Conservation (phyloP, 345 rosid genomes). For the Corchorus capsularis region DNA sequence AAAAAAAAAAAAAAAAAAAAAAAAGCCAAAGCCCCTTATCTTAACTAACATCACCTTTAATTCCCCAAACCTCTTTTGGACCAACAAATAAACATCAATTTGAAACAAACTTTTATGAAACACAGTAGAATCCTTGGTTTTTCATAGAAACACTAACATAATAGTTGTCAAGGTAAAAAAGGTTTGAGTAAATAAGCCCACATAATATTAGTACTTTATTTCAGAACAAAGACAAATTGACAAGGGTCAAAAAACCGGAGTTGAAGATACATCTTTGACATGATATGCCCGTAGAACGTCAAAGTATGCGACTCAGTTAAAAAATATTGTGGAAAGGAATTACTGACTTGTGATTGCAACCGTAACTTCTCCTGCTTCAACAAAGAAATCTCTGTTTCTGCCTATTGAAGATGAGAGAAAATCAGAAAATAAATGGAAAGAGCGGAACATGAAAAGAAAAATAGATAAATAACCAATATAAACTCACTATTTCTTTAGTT, state of each 20-base stretch:
- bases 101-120: neutral
- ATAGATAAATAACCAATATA: neutral
- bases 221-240: neutral
- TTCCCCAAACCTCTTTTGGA: neutral
- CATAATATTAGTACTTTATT: neutral
- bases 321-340: neutral
- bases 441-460: neutral
- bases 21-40: too few relatives aligned
- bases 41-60: neutral
- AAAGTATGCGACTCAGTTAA: neutral
- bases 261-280: neutral
- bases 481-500: constrained; percentile 81
- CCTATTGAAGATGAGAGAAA: constrained; percentile 45
- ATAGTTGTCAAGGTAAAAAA: neutral
- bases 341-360: constrained; percentile 80
- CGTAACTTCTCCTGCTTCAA: constrained; percentile 88
- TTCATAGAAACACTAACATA: neutral
- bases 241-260: neutral
- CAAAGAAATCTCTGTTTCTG: constrained; percentile 91
- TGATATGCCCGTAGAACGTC: neutral
- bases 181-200: neutral
- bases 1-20: too few relatives aligned
- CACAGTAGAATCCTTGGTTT: neutral
- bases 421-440: constrained; percentile 18
- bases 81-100: neutral